phyloP scores from a whole-genome alignment of 441 rosid species.

The Adansonia grandidieri region DNA sequence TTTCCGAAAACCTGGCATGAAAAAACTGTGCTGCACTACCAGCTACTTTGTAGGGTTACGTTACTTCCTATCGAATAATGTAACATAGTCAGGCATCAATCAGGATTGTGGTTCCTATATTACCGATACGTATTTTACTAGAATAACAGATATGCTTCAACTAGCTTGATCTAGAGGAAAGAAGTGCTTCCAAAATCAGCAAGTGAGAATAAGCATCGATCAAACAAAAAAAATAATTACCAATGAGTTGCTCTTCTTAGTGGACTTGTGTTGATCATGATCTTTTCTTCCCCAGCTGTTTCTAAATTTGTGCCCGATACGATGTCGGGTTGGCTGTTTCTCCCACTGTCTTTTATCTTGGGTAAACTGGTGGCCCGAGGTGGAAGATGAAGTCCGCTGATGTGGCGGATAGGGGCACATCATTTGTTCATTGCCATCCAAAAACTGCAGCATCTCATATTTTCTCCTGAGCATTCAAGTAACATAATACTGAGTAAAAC shows the following conservation, averaged over 20 bases:
- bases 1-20: background rate
- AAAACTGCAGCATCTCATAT: constrained; percentile 76
- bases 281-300: constrained; percentile 94
- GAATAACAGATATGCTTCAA: background rate
- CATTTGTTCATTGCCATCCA: constrained; percentile 41
- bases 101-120: too few relatives aligned
- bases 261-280: constrained; percentile 49
- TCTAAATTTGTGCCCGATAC: constrained; percentile 75
- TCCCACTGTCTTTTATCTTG: constrained; percentile 51
- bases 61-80: background rate
- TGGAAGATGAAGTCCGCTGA: constrained; percentile 40
- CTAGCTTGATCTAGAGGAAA: background rate
- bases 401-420: constrained; percentile 46
- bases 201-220: constrained; percentile 35
- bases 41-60: background rate
- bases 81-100: too few relatives aligned
- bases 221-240: constrained; percentile 47
- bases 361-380: constrained; percentile 40
- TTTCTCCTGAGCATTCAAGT: constrained; percentile 63
- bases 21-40: background rate
- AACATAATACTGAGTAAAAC: constrained; percentile 30
- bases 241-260: constrained; percentile 69
- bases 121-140: background rate
- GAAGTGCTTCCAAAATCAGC: constrained; percentile 15
- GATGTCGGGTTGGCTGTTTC: constrained; percentile 62